Base-by-base conservation (phyloP, 2,329 filamentous ascomycete species). In the Thyridium curvatum region DNA sequence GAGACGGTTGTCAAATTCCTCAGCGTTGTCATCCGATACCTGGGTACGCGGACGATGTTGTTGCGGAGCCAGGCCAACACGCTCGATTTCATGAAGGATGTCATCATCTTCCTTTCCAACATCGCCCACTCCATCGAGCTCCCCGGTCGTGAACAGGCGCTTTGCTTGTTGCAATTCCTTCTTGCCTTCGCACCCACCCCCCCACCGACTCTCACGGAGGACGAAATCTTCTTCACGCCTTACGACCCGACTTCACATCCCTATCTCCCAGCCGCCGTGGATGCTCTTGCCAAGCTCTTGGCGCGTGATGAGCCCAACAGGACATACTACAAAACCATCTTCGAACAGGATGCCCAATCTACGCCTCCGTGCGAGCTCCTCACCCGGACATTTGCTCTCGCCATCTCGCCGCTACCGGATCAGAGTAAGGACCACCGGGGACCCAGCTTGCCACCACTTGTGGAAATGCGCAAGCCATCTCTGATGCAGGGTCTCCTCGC, bases 61-160 rank as follows among this genome's bases (percentile, higher is more conserved):
- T 66, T 97, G 32, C 80, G 88, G 30, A 87, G 82, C 4, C 77
- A 93, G 48, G 72, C 77, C 53, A 95, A 96, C 61, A 93, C 86
- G 1, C 69, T 96, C 48, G 93, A 98, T 60, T 91, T 97, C 52
- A 94, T 96, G 86, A 98, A 98, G 64, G 93, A 98, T 59, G 71
- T 89, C 21, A 79, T 97, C 41, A 83, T 88, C 13, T 80, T 94
- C 48, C 70, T 98, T 39, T 96, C 91, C 41, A 97, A 98, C 59
- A 79, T 94, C 35, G 82, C 89, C 8, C 79, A 86, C 34, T 77
- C 79, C 9, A 76, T 97, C 38, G 84, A 91, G 54, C 70, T 98
- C 30, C 84, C 89, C 2, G 84, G 84, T 15, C 82, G 86, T 46
- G 90, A 97, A 54, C 90, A 97, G 56, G 90, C 90, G 0, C 69